Evolutionary conservation across 208 protist species (phyloP).

Genomic region (Acanthamoeba castellanii): DNA sequence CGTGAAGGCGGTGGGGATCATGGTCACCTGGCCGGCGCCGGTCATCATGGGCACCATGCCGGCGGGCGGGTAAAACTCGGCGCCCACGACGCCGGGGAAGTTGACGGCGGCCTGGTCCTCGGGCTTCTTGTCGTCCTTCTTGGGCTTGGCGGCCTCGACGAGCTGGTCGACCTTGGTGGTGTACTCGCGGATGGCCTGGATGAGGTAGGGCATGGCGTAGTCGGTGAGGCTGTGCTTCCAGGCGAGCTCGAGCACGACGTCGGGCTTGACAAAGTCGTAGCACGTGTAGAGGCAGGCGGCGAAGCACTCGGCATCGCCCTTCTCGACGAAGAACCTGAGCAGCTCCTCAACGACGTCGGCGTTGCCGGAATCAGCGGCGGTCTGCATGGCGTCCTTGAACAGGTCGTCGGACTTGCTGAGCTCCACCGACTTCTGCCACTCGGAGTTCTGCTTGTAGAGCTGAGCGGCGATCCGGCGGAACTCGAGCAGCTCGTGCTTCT

Average conservation of each 20-base stretch:
- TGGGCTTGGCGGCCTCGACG: slow-evolving; percentile 65
- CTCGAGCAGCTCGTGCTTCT: slow-evolving; percentile 99
- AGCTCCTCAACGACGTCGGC: slow-evolving; percentile 94
- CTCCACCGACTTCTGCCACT: slow-evolving; percentile 94
- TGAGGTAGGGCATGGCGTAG: slow-evolving; percentile 99
- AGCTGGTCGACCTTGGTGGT: slow-evolving; percentile 72
- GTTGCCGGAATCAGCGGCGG: slow-evolving; percentile 96
- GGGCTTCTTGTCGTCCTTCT: slow-evolving; percentile 64
- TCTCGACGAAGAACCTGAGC: slow-evolving; percentile 98
- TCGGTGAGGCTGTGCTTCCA: slow-evolving; percentile 98
- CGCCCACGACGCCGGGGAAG: neutral
- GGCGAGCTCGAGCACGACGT: slow-evolving; percentile 98
- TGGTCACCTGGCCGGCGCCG: neutral
- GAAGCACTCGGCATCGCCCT: slow-evolving; percentile 95
- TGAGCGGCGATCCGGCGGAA: slow-evolving; percentile 99
- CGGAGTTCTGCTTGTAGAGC: slow-evolving; percentile 96
- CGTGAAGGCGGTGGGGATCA: slow-evolving; percentile 6
- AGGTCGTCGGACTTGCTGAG: slow-evolving; percentile 98
- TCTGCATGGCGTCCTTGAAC: slow-evolving; percentile 98
- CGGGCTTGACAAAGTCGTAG: slow-evolving; percentile 96
- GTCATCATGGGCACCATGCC: slow-evolving; percentile 46
- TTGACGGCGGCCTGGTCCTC: slow-evolving; percentile 33
- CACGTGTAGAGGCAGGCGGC: slow-evolving; percentile 97
- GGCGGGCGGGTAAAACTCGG: neutral
- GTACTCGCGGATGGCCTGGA: slow-evolving; percentile 97